Percentiles rank a stretch among this genome's conserved stretches.
Conservation (phyloP, 2,329 filamentous ascomycete species). For the Neophaeococcomyces aloes region DNA sequence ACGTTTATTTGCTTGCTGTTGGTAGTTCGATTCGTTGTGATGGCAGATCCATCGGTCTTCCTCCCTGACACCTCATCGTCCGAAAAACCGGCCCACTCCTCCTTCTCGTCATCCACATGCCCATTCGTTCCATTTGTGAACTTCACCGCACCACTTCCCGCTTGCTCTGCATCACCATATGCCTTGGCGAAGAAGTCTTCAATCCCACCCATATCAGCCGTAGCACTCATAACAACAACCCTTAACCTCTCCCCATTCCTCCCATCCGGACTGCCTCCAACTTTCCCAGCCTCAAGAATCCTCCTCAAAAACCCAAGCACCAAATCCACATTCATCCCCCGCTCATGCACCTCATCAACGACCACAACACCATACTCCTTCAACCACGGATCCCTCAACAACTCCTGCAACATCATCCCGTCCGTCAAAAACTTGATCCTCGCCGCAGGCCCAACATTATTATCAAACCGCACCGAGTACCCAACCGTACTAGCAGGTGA, state of each 20-base stretch:
- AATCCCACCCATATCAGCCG: slow-evolving; percentile 74
- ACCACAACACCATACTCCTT: slow-evolving; percentile 79
- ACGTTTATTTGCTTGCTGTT: neutral
- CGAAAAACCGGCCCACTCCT: slow-evolving; percentile 9
- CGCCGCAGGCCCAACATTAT: slow-evolving; percentile 68
- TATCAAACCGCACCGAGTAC: slow-evolving; percentile 92
- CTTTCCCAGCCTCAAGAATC: slow-evolving; percentile 43
- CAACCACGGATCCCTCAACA: slow-evolving; percentile 73
- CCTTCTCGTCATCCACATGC: slow-evolving; percentile 7
- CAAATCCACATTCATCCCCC: slow-evolving; percentile 88
- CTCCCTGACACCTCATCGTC: slow-evolving; percentile 9
- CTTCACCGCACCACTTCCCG: neutral
- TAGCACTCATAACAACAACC: slow-evolving; percentile 93
- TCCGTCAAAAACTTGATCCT: slow-evolving; percentile 91
- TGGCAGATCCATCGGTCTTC: neutral
- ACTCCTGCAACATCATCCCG: slow-evolving; percentile 90
- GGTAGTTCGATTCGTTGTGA: neutral
- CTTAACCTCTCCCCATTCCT: slow-evolving; percentile 68
- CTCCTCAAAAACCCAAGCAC: slow-evolving; percentile 79
- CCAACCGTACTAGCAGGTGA: slow-evolving; percentile 60
- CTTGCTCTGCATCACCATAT: slow-evolving; percentile 7
- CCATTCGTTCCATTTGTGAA: neutral
- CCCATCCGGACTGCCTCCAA: slow-evolving; percentile 42
- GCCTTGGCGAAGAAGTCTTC: slow-evolving; percentile 55
- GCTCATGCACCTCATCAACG: slow-evolving; percentile 94